These are phyloP conservation scores for Flagelloscypha sp. DNA, from an alignment of 768 basidiomycete species.

Conservation along the genomic window DNA sequence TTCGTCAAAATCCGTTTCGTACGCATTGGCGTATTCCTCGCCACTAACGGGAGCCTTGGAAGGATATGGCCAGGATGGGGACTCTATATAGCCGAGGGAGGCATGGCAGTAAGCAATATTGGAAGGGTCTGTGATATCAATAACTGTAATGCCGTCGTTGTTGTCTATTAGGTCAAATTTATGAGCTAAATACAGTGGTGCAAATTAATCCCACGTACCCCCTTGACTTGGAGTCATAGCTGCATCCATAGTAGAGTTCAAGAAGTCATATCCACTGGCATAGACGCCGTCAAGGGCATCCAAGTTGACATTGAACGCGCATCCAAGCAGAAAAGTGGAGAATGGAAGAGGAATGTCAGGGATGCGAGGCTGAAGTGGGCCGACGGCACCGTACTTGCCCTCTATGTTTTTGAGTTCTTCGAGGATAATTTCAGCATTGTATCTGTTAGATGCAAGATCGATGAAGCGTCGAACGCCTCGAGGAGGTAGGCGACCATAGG, in stretches of 20 bases:
- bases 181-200: background rate
- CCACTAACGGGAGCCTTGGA: conserved; percentile 10
- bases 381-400: conserved; percentile 19
- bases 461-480: conserved; percentile 23
- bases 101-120: conserved; percentile 22
- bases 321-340: conserved; percentile 20
- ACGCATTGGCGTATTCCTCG: conserved; percentile 12
- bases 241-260: conserved; percentile 12
- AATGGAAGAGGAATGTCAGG: conserved; percentile 25
- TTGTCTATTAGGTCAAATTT: conserved; percentile 17
- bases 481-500: conserved; percentile 26
- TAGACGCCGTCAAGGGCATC: conserved; percentile 10
- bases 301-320: conserved; percentile 22
- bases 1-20: conserved; percentile 9
- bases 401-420: conserved; percentile 24
- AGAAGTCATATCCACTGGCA: conserved; percentile 12
- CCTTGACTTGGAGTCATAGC: conserved; percentile 18
- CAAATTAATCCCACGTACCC: conserved; percentile 17
- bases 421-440: conserved; percentile 28
- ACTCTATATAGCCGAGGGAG: conserved; percentile 5
- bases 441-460: conserved; percentile 23
- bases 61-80: conserved; percentile 1
- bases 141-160: conserved; percentile 26
- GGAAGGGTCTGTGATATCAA: conserved; percentile 24
- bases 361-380: conserved; percentile 10